These are phyloP conservation scores for Euphorbia celastroides DNA, from an alignment of 441 rosid species.

Conservation along the genomic window DNA sequence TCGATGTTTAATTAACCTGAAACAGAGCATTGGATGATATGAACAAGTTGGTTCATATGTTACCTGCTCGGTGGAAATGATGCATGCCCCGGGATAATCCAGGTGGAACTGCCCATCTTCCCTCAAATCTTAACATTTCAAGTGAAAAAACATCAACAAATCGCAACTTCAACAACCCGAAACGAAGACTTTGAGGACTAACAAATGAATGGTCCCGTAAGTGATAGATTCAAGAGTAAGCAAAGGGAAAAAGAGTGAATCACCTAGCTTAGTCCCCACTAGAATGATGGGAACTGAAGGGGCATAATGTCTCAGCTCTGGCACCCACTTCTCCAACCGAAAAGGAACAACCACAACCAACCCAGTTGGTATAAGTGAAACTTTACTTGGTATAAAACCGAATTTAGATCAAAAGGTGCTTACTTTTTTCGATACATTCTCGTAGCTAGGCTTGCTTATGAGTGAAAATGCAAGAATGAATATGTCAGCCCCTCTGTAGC, in stretches of 20 bases:
- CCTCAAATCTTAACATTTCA: conserved; percentile 52
- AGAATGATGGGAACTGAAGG: conserved; percentile 77
- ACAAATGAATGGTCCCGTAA: neutral
- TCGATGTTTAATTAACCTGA: neutral
- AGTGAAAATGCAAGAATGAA: conserved; percentile 72
- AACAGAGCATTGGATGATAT: neutral
- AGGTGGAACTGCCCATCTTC: conserved; percentile 57
- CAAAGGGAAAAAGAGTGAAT: conserved; percentile 20
- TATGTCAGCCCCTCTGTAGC: conserved; percentile 89
- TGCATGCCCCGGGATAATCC: conserved; percentile 67
- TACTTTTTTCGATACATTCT: conserved; percentile 73
- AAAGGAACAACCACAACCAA: neutral
- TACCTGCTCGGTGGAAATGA: conserved; percentile 73
- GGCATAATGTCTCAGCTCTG: conserved; percentile 83
- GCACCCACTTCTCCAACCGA: conserved; percentile 52
- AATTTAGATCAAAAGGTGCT: neutral
- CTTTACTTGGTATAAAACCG: too few relatives aligned
- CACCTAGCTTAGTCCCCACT: conserved; percentile 86
- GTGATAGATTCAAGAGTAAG: conserved; percentile 13
- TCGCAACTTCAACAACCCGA: too few relatives aligned
- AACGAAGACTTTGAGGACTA: too few relatives aligned
- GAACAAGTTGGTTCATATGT: neutral
- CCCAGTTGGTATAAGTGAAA: neutral
- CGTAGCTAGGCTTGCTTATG: conserved; percentile 72
- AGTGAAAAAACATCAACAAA: too few relatives aligned